Conservation (phyloP, 371 early-diverging fungal genomes). For the Actinomortierella wolfii region DNA sequence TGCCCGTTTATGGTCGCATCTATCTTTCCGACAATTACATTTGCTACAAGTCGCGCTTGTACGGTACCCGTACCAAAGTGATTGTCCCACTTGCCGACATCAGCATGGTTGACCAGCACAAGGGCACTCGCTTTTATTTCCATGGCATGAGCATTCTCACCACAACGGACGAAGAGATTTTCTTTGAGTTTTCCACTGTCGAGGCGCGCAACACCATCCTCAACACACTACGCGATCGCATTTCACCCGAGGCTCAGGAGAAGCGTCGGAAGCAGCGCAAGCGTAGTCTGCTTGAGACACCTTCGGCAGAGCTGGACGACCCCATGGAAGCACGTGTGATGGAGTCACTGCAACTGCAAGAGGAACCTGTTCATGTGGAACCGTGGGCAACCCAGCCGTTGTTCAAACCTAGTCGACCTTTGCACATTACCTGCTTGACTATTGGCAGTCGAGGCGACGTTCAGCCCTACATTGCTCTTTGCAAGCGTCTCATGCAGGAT, state of each 20-base stretch:
- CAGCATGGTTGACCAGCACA: slow-evolving; percentile 29
- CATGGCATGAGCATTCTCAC: slow-evolving; percentile 51
- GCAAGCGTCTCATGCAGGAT: slow-evolving; percentile 73
- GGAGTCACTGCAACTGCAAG: slow-evolving; percentile 30
- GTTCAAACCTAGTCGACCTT: slow-evolving; percentile 49
- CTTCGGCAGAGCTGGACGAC: slow-evolving; percentile 24
- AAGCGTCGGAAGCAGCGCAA: slow-evolving; percentile 20
- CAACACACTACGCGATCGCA: slow-evolving; percentile 21
- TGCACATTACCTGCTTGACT: slow-evolving; percentile 80
- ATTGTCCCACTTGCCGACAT: slow-evolving; percentile 51
- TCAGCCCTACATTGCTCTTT: slow-evolving; percentile 84
- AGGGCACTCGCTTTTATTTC: slow-evolving; percentile 43
- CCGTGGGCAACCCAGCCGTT: slow-evolving; percentile 21
- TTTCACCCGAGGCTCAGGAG: slow-evolving; percentile 30
- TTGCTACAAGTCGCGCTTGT: slow-evolving; percentile 68
- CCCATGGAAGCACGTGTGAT: slow-evolving; percentile 16
- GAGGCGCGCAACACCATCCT: slow-evolving; percentile 42
- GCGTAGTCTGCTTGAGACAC: slow-evolving; percentile 16
- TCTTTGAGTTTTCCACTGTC: slow-evolving; percentile 55
- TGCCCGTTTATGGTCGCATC: slow-evolving; percentile 67
- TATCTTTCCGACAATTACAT: slow-evolving; percentile 70
- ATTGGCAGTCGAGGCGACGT: slow-evolving; percentile 91
- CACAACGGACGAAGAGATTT: slow-evolving; percentile 49
- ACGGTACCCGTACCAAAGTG: slow-evolving; percentile 64
- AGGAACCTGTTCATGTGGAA: slow-evolving; percentile 34